Percentiles rank a stretch among this genome's conserved stretches.
phyloP scores from a whole-genome alignment of 2,329 filamentous ascomycete species.

The Aurifilum marmelostoma region DNA sequence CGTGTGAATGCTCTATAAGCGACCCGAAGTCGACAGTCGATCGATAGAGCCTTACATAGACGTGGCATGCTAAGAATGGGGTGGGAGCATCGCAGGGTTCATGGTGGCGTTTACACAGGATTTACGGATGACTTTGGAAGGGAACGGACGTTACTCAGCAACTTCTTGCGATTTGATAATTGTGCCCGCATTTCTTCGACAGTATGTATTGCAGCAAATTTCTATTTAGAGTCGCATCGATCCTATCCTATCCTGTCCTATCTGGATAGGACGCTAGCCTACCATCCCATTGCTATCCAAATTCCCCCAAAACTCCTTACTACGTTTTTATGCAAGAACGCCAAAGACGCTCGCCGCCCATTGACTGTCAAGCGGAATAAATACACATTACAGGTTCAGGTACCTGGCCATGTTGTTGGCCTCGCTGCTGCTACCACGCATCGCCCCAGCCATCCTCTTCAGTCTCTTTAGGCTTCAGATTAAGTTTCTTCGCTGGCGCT shows the following conservation, averaged over 20 bases:
- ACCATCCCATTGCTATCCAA: not conserved
- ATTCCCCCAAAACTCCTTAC: conserved; percentile 19
- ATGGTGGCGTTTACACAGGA: conserved; percentile 2
- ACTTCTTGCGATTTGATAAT: not conserved
- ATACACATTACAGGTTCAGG: conserved; percentile 18
- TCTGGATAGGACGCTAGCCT: not conserved
- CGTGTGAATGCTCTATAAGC: not conserved
- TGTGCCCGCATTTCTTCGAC: not conserved
- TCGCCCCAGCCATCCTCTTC: conserved; percentile 67
- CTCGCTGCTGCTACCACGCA: conserved; percentile 54
- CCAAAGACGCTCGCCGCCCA: too few relatives aligned
- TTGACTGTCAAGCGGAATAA: not conserved
- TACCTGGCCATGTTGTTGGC: not conserved
- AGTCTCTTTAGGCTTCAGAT: conserved; percentile 65
- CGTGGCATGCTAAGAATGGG: not conserved
- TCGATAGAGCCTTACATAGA: not conserved
- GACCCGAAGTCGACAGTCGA: not conserved
- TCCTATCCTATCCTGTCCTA: not conserved
- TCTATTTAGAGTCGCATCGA: not conserved
- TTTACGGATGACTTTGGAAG: not conserved
- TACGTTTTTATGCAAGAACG: conserved; percentile 15
- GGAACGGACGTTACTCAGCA: not conserved
- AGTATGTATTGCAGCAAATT: not conserved
- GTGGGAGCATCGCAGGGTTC: conserved; percentile 9
- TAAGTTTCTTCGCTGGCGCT: conserved; percentile 65